phyloP scores from a whole-genome alignment of 768 basidiomycete genomes.

The Dacryopinax primogenitus region DNA sequence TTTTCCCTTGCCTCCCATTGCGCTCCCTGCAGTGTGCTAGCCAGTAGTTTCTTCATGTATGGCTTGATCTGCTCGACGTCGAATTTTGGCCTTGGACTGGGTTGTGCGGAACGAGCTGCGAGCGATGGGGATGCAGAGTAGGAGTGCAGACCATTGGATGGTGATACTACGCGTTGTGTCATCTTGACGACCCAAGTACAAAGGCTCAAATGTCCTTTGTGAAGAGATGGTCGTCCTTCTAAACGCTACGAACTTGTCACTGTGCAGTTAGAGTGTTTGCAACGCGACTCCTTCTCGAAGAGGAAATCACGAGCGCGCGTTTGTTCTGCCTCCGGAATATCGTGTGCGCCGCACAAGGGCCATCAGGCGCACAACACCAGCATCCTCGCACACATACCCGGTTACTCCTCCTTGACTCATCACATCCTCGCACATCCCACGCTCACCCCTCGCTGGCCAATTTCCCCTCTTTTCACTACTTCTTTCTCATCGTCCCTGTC shows the following conservation, averaged over 20 bases:
- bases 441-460: conserved; percentile 5
- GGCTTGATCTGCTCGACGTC: conserved; percentile 58
- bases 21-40: conserved; percentile 49
- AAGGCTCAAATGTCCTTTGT: not conserved
- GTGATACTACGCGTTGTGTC: not conserved
- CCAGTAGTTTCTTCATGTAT: conserved; percentile 72
- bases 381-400: not conserved
- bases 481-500: not conserved
- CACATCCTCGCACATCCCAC: not conserved
- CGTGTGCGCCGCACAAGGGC: not conserved
- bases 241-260: not conserved
- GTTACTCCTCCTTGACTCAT: conserved; percentile 1
- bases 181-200: not conserved
- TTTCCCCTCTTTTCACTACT: no score
- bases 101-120: conserved; percentile 43
- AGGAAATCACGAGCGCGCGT: conserved; percentile 1
- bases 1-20: conserved; percentile 59
- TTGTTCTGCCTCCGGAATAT: conserved; percentile 6
- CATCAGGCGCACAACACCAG: not conserved
- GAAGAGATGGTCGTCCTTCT: not conserved
- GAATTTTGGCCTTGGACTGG: conserved; percentile 39
- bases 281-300: not conserved
- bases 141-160: conserved; percentile 2
- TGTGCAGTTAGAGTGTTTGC: not conserved
- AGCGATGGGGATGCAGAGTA: conserved; percentile 3